Conservation (phyloP, 2,329 filamentous ascomycete species). For the Coleophoma eucalyptorum region DNA sequence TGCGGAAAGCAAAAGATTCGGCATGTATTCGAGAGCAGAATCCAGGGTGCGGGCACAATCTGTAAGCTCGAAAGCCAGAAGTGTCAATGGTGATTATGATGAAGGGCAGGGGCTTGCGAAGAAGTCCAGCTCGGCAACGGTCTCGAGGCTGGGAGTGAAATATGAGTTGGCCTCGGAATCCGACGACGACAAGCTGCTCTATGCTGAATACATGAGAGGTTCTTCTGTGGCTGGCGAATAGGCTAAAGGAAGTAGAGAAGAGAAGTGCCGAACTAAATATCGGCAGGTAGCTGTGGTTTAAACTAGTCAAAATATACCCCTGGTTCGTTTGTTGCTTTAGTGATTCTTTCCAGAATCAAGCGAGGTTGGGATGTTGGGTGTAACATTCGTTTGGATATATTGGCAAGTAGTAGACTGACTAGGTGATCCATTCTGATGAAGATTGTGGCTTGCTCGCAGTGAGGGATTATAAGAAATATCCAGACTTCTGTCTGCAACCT, state of each 20-base stretch:
- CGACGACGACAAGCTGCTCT: conserved; percentile 10
- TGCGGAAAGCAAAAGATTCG: conserved; percentile 3
- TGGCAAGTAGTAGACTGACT: no score
- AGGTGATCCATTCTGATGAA: no score
- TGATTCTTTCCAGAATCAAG: no score
- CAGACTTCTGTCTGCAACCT: no score
- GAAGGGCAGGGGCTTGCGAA: conserved; percentile 7
- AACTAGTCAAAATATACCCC: no score
- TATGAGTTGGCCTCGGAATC: background rate
- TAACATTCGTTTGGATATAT: no score
- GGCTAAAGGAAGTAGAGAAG: background rate
- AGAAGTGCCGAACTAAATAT: background rate
- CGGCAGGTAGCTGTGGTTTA: no score
- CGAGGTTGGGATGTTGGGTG: no score
- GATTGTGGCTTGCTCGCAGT: no score
- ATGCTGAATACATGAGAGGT: conserved; percentile 13
- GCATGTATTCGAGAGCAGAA: background rate
- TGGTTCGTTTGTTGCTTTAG: no score
- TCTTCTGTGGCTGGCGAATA: conserved; percentile 1
- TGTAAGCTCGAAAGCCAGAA: background rate
- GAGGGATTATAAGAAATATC: no score
- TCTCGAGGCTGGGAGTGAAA: background rate
- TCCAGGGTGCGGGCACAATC: background rate
- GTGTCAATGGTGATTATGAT: conserved; percentile 7
- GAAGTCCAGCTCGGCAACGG: background rate